phyloP scores from a whole-genome alignment of 768 basidiomycete species.

The Russula olivacea region DNA sequence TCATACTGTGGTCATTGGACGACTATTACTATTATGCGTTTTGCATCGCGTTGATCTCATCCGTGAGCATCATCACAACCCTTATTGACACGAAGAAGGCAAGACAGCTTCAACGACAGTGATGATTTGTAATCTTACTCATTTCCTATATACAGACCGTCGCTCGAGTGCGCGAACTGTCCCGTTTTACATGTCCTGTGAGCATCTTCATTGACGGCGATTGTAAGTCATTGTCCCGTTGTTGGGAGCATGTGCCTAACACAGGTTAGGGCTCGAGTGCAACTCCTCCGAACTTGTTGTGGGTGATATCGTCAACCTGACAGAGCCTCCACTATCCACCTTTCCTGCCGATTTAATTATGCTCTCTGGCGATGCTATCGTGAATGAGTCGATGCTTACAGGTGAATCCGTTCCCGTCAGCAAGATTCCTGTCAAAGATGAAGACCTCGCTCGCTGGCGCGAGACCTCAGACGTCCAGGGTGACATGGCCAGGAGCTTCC shows the following conservation, averaged over 20 bases:
- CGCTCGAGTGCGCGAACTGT: constrained; percentile 93
- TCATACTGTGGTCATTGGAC: constrained; percentile 90
- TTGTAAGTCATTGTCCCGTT: constrained; percentile 29
- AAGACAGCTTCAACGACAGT: constrained; percentile 19
- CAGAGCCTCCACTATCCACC: constrained; percentile 59
- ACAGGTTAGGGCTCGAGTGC: constrained; percentile 53
- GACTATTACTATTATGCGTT: constrained; percentile 98
- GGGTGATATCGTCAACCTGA: constrained; percentile 90
- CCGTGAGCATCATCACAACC: constrained; percentile 77
- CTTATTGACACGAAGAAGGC: constrained; percentile 91
- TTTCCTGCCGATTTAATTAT: constrained; percentile 91
- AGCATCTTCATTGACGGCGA: constrained; percentile 63
- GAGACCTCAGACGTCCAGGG: constrained; percentile 51
- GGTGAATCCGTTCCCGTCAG: constrained; percentile 97
- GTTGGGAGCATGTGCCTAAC: constrained; percentile 1
- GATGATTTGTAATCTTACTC: not conserved
- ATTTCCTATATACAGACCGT: constrained; percentile 58
- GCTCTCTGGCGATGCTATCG: constrained; percentile 92
- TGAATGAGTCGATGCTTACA: constrained; percentile 99
- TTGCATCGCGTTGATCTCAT: constrained; percentile 88
- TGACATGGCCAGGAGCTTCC: constrained; percentile 73
- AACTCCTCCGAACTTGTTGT: constrained; percentile 81
- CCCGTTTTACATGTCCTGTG: constrained; percentile 76
- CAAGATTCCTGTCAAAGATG: constrained; percentile 79
- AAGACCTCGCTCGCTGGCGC: constrained; percentile 65